Conservation (phyloP, 805 yeast species). For the Ogataea saltuana region DNA sequence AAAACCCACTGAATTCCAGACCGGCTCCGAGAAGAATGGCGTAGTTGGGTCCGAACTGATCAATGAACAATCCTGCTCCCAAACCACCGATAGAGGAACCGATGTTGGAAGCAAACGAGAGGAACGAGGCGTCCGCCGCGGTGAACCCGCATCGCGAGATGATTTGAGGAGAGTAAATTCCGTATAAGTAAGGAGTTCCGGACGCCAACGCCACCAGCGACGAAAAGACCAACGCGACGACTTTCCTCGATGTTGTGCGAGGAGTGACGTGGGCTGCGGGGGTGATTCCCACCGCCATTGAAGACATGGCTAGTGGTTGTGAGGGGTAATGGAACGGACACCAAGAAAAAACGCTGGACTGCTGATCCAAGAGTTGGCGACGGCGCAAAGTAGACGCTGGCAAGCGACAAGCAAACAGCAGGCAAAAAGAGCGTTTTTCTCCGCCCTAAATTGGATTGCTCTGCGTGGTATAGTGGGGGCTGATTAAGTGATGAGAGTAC, state of each 20-base stretch:
- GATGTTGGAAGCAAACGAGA: slow-evolving; percentile 60
- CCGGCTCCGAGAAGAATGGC: slow-evolving; percentile 58
- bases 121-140: slow-evolving; percentile 60
- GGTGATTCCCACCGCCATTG: not conserved
- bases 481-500: no score
- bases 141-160: slow-evolving; percentile 56
- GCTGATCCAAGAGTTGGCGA: no score
- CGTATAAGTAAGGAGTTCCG: slow-evolving; percentile 75
- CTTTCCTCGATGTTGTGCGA: slow-evolving; percentile 1
- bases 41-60: slow-evolving; percentile 54
- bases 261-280: not conserved
- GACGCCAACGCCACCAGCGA: slow-evolving; percentile 47
- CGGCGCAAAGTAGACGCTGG: no score
- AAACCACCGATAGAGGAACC: slow-evolving; percentile 73
- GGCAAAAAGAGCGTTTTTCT: no score
- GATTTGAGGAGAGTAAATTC: slow-evolving; percentile 75
- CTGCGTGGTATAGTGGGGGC: no score
- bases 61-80: slow-evolving; percentile 70
- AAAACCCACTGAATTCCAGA: slow-evolving; percentile 56
- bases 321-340: no score
- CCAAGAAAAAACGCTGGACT: no score
- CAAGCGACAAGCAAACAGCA: no score
- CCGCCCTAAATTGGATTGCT: no score
- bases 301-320: no score
- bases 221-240: slow-evolving; percentile 14